Base-by-base conservation (phyloP, 108 stramenopile genomes). In the Nitzschia sp. region DNA sequence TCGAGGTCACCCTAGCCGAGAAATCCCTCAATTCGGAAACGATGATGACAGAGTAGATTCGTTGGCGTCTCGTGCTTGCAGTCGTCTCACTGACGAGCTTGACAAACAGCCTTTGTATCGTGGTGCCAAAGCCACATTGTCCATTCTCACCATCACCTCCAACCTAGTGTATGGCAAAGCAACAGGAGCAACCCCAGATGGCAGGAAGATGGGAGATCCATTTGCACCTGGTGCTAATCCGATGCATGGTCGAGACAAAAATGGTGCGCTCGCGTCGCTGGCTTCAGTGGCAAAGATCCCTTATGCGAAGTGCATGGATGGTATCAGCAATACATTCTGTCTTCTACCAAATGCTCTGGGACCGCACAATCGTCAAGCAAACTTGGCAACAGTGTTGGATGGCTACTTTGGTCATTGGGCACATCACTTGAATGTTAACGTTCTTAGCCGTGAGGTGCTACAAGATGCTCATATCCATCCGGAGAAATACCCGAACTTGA, bases 291-390 rank as follows among this genome's bases (percentile, higher is more conserved):
- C 86, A n/a, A 87, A 87, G 58, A 22, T 87, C 10, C 86, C 86
- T 0, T 87, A 87, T 66, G 43, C 57, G 10, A 74, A 66, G 51
- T 87, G 86, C 58, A 77, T 83, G 79, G 86, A 87, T 69, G 86
- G 86, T 1, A 83, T 87, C 15, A 80, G 79, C 0, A 87, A 87
- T 57, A 87, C 86, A 5, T 87, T 87, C 69, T 87, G 83, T 43
- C 55, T 87, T 34, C 57, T 77, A 14, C 86, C 86, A 3, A 77
- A 73, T 40, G 83, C 86, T 21, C 75, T 87, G 24, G 86, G 83
- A n/a, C 68, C 57, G 24, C 25, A 65, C 46, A 75, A 79, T 34
- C 63, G 73, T 21, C 34, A 55, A 15, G 58, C 65, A 7, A 87
- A 84, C 46, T 57, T 87, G 25, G 86, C 71, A 10, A 73, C 83